phyloP scores from a whole-genome alignment of 345 rosid genomes.

The Eucalyptus decipiens region DNA sequence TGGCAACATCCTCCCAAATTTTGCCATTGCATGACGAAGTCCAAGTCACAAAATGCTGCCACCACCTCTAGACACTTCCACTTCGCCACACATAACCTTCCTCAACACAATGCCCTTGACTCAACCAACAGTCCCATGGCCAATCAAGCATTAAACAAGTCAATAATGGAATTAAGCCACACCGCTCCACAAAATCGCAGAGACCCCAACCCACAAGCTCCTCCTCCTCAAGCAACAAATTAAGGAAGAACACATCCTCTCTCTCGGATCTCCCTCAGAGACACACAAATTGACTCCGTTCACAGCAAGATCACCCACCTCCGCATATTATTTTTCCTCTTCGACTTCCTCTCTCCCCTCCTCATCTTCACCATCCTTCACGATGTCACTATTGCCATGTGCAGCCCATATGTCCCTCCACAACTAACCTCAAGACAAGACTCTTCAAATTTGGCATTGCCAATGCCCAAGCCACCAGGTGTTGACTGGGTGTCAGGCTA shows the following conservation, averaged over 20 bases:
- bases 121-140: background rate
- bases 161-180: conserved; percentile 3
- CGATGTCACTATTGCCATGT: background rate
- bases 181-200: conserved; percentile 81
- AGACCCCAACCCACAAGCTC: conserved; percentile 79
- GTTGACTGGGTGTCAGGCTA: background rate
- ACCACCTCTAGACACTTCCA: background rate
- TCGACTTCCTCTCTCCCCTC: background rate
- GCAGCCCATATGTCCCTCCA: background rate
- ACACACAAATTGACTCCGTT: conserved; percentile 23
- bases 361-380: background rate
- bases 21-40: background rate
- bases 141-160: background rate
- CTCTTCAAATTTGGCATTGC: background rate
- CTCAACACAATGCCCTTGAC: background rate
- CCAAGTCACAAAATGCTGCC: background rate
- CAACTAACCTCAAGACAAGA: background rate
- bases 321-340: background rate
- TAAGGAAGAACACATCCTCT: conserved; percentile 73
- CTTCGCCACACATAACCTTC: background rate
- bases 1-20: background rate
- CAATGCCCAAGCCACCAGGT: background rate
- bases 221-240: conserved; percentile 93
- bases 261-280: conserved; percentile 47
- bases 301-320: background rate